Evolutionary conservation across 2,329 filamentous ascomycete species (phyloP), one percentile per base, ranked within the genome.

Genomic region (Exophiala calicioides): DNA sequence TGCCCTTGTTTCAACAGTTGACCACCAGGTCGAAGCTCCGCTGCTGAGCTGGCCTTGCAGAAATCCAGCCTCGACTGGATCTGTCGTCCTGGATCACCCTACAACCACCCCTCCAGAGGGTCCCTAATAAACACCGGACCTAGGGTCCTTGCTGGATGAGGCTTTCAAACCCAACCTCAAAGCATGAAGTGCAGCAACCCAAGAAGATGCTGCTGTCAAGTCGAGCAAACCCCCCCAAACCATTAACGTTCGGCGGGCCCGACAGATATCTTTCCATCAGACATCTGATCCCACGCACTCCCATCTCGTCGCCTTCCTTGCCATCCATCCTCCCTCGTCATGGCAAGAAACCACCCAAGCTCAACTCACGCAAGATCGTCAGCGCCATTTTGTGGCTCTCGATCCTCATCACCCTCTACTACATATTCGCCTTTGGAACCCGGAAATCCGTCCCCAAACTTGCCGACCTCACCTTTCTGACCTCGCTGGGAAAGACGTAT

Each of bases 231-330:
- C 60, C 59, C 27, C 62, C 62, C 9, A 63, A 53, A 35, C 51
- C 51, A 27, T 33, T 59, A 32, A 51, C 50, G 35, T 34, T 55
- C 18, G 39, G 26, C 5, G 32, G 23, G 7, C 27, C 46, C 2
- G 41, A 44, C 21, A 38, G 32, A 20, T 53, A 52, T 41, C 38
- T 55, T 13, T 53, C 55, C 5, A 39, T 58, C 44, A 53, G 47
- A 41, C 38, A 54, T 16, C 46, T 61, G 24, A 42, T 61, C 15
- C 58, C 84, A 80, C 62, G 76, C 65, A 82, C 80, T 19, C 86
- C 85, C 19, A 84, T 85, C 3, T 78, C 79, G 24, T 91, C 84
- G 2, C 86, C 85, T 2, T 80, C 80, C 53, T 77, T 90, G 38
- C 87, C 85, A 9, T 82, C 80, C 10, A 74, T 86, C 42, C 72